Base-by-base conservation (phyloP, 2,329 filamentous ascomycete genomes). In the Lasiodiplodia hormozganensis region DNA sequence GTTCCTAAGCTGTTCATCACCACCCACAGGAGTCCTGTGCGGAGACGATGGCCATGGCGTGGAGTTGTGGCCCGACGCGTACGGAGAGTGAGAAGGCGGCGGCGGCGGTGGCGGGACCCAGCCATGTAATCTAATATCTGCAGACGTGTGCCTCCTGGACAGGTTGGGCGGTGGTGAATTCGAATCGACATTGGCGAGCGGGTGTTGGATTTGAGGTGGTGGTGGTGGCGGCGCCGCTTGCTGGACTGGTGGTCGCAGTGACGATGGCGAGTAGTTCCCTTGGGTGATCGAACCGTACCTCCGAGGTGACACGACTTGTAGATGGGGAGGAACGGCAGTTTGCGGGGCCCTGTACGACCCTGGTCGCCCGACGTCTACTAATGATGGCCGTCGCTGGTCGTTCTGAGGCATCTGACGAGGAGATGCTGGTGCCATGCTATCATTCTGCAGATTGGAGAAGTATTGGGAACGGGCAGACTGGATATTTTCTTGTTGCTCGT, bases 261-360 rank as follows among this genome's bases (percentile, higher is more conserved):
- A 89, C 10, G 93, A 93, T 16, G 92, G 89, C 71, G 92, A 91
- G 43, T 86, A 84, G 69, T 86, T 86, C 38, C 86, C 86, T 73
- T 89, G 89, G 56, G 92, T 89, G 76, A 97, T 95, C 25, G 95
- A 97, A 62, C 94, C 94, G 79, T 94, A 97, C 38, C 92, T 90
- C 70, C 94, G 89, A 18, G 93, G 90, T 71, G 89, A 92, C 68
- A 90, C 87, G 16, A 92, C 90, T 68, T 54, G 51, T 23, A 97
- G 85, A 77, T 94, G 93, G n/a, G 93, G 90, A 49, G 93, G 91
- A 14, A 96, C 88, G 14, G 92, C 88, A 43, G 93, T 90, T 34
- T 93, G 54, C 25, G 65, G 25, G 34, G 40, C 67, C 36, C 67
- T 65, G 31, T 68, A 68, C 89, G 78, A 95, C 92, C 74, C 90